Percentiles rank a stretch among this genome's conserved stretches.
These are phyloP conservation scores for Colletotrichum orchidophilum DNA, from an alignment of 2,329 filamentous ascomycete species.

Conservation along the genomic window DNA sequence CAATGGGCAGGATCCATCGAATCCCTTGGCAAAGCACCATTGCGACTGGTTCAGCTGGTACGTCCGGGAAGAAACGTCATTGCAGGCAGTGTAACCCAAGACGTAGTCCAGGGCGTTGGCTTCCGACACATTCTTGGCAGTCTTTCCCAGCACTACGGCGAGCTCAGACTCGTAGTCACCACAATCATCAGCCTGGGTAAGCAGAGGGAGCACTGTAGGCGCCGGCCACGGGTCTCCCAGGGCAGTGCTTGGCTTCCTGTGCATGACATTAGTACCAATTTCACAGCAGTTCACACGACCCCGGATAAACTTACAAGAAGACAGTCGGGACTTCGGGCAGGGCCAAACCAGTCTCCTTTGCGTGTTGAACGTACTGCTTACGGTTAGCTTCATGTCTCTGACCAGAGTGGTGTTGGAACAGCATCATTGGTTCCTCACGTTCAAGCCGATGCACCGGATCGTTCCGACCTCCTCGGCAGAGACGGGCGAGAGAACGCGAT, in stretches of 20 bases:
- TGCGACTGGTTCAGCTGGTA: constrained; percentile 63
- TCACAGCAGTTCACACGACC: background rate
- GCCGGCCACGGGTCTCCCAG: constrained; percentile 64
- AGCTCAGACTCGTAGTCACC: constrained; percentile 70
- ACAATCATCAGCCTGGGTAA: constrained; percentile 57
- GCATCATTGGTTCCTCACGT: constrained; percentile 49
- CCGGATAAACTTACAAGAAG: constrained; percentile 53
- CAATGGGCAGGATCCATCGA: constrained; percentile 64
- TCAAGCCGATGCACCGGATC: constrained; percentile 64
- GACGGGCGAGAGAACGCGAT: constrained; percentile 56
- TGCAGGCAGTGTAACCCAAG: constrained; percentile 70
- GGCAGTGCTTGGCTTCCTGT: constrained; percentile 60
- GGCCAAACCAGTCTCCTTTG: constrained; percentile 59
- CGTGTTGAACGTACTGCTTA: constrained; percentile 46
- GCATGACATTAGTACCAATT: background rate
- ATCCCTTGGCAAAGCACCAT: constrained; percentile 67
- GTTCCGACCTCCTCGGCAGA: constrained; percentile 40
- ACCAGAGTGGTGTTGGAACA: background rate
- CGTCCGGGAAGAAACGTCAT: constrained; percentile 70
- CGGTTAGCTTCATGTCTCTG: background rate
- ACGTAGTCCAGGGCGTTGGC: constrained; percentile 67
- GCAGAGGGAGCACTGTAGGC: constrained; percentile 61
- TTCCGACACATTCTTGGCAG: constrained; percentile 63
- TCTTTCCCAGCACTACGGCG: constrained; percentile 62
- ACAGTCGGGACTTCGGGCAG: constrained; percentile 65